phyloP scores from a whole-genome alignment of 495 filamentous ascomycete genomes.

The Ascodesmis nigricans region DNA sequence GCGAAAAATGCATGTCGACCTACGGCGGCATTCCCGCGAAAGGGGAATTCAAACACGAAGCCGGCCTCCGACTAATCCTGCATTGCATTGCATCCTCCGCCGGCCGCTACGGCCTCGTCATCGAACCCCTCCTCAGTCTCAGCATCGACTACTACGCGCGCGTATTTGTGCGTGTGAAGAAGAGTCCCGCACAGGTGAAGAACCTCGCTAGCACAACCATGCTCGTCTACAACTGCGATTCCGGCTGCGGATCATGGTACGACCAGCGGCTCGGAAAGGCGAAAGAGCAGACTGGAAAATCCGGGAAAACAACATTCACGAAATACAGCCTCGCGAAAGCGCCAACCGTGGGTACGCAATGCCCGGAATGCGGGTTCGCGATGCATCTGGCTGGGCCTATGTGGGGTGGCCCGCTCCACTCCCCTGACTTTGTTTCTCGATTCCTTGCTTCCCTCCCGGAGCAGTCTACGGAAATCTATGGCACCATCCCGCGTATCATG shows the following conservation, averaged over 20 bases:
- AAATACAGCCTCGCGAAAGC: conserved; percentile 52
- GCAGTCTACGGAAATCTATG: conserved; percentile 41
- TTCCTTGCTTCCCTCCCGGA: conserved; percentile 46
- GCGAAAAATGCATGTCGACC: conserved; percentile 73
- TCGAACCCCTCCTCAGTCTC: conserved; percentile 78
- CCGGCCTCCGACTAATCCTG: conserved; percentile 64
- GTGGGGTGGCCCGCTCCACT: conserved; percentile 82
- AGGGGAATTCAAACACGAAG: conserved; percentile 68
- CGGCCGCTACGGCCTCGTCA: conserved; percentile 65
- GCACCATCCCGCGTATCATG: conserved; percentile 56
- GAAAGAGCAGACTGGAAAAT: conserved; percentile 40
- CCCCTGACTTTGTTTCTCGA: conserved; percentile 50
- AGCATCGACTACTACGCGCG: conserved; percentile 92
- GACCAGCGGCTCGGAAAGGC: conserved; percentile 52
- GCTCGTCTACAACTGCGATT: conserved; percentile 76
- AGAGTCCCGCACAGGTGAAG: conserved; percentile 65
- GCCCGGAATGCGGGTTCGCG: conserved; percentile 65
- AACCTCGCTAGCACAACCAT: conserved; percentile 74
- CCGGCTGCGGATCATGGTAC: conserved; percentile 71
- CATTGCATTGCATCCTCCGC: conserved; percentile 57
- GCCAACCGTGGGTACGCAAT: conserved; percentile 37
- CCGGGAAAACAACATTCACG: conserved; percentile 40
- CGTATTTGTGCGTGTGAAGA: conserved; percentile 64
- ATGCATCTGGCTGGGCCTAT: conserved; percentile 80
- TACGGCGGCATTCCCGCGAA: conserved; percentile 81